These are phyloP conservation scores for Microascus cirrosus DNA, from an alignment of 2,329 filamentous ascomycete species.

Conservation along the genomic window DNA sequence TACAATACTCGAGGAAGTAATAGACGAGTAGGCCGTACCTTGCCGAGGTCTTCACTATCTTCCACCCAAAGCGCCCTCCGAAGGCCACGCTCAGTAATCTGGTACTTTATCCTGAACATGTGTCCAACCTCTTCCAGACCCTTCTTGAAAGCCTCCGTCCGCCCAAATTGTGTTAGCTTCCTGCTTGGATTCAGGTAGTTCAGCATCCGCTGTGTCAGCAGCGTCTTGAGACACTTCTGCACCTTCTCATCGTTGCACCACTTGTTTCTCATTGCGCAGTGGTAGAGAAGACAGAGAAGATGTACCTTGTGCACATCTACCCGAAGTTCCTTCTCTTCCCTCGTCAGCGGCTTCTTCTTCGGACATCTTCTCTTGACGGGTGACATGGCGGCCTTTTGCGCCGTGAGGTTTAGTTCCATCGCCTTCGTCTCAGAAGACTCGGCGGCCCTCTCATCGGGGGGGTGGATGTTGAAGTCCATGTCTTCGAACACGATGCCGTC, in stretches of 20 bases:
- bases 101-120: constrained; percentile 60
- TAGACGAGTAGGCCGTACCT: constrained; percentile 27
- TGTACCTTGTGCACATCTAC: constrained; percentile 80
- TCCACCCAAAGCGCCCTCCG: constrained; percentile 67
- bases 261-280: constrained; percentile 65
- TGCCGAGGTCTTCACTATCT: constrained; percentile 45
- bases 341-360: constrained; percentile 37
- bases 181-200: constrained; percentile 58
- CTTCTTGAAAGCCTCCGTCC: constrained; percentile 65
- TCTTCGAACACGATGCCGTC: constrained; percentile 36
- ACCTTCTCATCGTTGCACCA: constrained; percentile 76
- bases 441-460: constrained; percentile 9
- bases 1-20: neutral
- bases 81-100: constrained; percentile 59
- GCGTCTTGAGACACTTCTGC: constrained; percentile 52
- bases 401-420: constrained; percentile 41
- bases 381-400: constrained; percentile 24
- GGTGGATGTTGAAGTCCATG: constrained; percentile 25
- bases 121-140: constrained; percentile 61
- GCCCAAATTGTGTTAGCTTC: constrained; percentile 61
- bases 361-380: constrained; percentile 15
- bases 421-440: constrained; percentile 17
- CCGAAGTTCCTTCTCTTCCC: constrained; percentile 43
- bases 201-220: constrained; percentile 56
- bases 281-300: constrained; percentile 68